Percentiles rank a stretch among this genome's conserved stretches.
phyloP scores from a whole-genome alignment of 495 filamentous ascomycete genomes.

The Tuber melanosporum region DNA sequence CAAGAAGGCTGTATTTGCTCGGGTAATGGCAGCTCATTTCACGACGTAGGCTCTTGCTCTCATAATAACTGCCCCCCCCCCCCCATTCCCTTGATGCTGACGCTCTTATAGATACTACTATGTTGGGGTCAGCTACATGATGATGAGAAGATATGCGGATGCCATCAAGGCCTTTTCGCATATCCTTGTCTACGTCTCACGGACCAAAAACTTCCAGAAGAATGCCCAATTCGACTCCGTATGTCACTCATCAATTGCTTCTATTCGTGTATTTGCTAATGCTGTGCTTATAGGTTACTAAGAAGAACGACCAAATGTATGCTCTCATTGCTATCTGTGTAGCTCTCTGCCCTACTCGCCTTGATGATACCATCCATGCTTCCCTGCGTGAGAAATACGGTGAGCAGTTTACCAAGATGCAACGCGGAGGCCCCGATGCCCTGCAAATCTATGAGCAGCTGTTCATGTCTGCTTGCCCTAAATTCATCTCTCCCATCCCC shows the following conservation, averaged over 20 bases:
- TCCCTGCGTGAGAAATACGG: slow-evolving; percentile 97
- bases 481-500: slow-evolving; percentile 96
- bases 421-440: slow-evolving; percentile 88
- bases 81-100: not conserved
- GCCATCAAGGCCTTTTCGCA: slow-evolving; percentile 99
- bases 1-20: slow-evolving; percentile 99
- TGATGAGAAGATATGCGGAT: slow-evolving; percentile 98
- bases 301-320: slow-evolving; percentile 99
- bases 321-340: slow-evolving; percentile 97
- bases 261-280: not conserved
- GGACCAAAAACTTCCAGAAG: slow-evolving; percentile 99
- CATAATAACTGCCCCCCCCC: not conserved
- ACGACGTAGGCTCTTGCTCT: slow-evolving; percentile 54
- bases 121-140: slow-evolving; percentile 99
- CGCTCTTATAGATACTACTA: slow-evolving; percentile 69
- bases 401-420: slow-evolving; percentile 89
- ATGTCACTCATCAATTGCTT: not conserved
- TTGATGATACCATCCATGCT: slow-evolving; percentile 98
- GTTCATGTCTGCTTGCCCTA: slow-evolving; percentile 90
- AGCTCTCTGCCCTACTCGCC: slow-evolving; percentile 88
- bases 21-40: slow-evolving; percentile 99
- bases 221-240: slow-evolving; percentile 81
- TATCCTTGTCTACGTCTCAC: slow-evolving; percentile 96
- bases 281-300: slow-evolving; percentile 56
- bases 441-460: slow-evolving; percentile 95